Evolutionary conservation across 2,329 filamentous ascomycete species (phyloP).

Genomic region (Epichloe coenophiala): DNA sequence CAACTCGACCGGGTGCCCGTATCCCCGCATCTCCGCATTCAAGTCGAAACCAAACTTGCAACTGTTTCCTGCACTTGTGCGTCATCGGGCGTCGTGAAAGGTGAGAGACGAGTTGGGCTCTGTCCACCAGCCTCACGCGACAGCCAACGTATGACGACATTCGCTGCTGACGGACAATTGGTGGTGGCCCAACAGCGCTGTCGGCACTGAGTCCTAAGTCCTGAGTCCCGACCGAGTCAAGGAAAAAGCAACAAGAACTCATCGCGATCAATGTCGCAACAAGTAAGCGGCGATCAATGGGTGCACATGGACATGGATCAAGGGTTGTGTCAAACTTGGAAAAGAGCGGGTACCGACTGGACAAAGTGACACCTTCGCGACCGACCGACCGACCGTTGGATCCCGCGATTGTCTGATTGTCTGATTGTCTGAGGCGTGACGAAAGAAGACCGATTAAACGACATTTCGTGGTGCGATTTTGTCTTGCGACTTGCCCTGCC

Average conservation of each 20-base stretch:
- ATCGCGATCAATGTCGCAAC: neutral
- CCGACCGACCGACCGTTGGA: neutral
- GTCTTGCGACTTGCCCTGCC: neutral
- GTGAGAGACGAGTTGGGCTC: too few species aligned
- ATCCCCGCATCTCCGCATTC: too few species aligned
- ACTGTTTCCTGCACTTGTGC: too few species aligned
- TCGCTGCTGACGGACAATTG: too few species aligned
- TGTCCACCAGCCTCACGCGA: too few species aligned
- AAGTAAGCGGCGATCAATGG: neutral
- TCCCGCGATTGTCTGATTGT: neutral
- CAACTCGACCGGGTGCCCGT: too few species aligned
- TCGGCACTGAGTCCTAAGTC: too few species aligned
- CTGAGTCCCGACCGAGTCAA: too few species aligned
- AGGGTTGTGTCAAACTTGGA: neutral
- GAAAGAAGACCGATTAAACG: neutral
- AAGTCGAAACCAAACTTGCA: too few species aligned
- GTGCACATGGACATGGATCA: neutral
- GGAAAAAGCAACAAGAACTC: neutral
- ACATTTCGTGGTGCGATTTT: neutral
- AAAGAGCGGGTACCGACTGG: neutral
- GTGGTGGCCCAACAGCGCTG: too few species aligned
- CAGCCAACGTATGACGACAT: too few species aligned
- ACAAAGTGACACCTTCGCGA: neutral
- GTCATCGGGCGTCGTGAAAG: too few species aligned
- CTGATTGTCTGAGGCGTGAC: neutral